These are phyloP conservation scores for Mycena leptocephala DNA, from an alignment of 768 basidiomycete species.

Conservation along the genomic window DNA sequence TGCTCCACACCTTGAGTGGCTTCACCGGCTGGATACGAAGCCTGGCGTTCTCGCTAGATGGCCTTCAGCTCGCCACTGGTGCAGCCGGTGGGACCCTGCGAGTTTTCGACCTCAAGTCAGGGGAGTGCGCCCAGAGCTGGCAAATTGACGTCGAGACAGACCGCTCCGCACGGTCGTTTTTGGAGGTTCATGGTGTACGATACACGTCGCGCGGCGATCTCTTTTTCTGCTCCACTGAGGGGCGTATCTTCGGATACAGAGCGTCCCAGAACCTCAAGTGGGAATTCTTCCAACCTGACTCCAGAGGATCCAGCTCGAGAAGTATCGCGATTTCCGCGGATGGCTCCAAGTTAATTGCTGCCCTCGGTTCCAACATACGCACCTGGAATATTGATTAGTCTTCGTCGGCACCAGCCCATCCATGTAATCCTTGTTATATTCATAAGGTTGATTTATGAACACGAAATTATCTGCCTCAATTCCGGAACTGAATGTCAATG, in stretches of 20 bases:
- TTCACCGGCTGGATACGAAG: neutral
- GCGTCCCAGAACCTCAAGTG: neutral
- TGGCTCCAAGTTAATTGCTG: neutral
- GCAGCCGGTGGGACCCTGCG: neutral
- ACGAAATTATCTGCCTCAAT: no score
- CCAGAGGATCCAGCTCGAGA: neutral
- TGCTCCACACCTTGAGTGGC: neutral
- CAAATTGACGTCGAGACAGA: neutral
- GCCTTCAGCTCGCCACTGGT: neutral
- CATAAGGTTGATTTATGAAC: no score
- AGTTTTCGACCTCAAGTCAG: neutral
- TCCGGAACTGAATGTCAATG: no score
- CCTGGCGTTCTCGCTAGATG: neutral
- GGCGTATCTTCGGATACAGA: constrained; percentile 8
- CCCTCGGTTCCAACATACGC: neutral
- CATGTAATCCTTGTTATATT: no score
- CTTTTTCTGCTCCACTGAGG: constrained; percentile 1
- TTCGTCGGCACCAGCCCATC: no score
- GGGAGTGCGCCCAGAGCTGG: neutral
- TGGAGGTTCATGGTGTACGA: neutral
- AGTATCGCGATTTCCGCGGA: neutral
- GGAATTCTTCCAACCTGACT: neutral
- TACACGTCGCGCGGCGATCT: no score
- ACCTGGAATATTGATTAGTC: neutral
- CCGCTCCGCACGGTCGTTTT: neutral